Conservation (phyloP, 139 green algal species). For the Chlamydomonas applanata region DNA sequence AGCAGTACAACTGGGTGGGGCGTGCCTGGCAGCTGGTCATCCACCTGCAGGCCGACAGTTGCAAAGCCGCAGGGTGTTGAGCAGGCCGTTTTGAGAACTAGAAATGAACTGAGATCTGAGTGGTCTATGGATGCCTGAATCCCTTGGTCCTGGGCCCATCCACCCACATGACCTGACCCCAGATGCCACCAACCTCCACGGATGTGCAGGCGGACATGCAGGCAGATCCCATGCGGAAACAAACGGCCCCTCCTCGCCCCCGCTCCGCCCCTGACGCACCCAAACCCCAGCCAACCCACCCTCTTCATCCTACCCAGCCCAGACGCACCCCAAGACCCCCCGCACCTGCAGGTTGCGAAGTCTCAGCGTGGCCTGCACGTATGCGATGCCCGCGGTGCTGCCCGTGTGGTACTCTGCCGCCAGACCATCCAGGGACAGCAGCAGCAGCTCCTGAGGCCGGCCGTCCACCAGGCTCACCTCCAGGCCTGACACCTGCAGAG, state of each 20-base stretch:
- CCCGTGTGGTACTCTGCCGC: conserved; percentile 28
- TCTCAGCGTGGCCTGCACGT: conserved; percentile 5
- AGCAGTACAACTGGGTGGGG: conserved; percentile 72
- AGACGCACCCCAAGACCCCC: no score
- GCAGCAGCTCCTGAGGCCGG: conserved; percentile 71
- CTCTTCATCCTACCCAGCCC: no score
- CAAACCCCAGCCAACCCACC: not conserved
- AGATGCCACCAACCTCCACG: no score
- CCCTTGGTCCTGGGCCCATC: no score
- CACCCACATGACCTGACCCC: no score
- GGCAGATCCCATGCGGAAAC: no score
- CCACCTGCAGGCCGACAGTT: conserved; percentile 62
- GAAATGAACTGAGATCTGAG: no score
- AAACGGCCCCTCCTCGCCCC: no score
- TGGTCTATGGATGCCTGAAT: not conserved
- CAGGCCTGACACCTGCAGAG: conserved; percentile 31
- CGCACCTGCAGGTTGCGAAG: conserved; percentile 18
- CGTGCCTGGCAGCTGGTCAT: conserved; percentile 68
- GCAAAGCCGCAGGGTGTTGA: conserved; percentile 32
- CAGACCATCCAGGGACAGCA: conserved; percentile 54
- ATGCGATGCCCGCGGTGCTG: conserved; percentile 29
- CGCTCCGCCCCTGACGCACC: not conserved
- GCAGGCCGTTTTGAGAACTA: no score
- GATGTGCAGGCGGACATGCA: no score
- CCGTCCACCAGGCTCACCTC: conserved; percentile 79